A percentile compares a stretch with the other conserved stretches of the same genome.
phyloP scores from a whole-genome alignment of 2,329 filamentous ascomycete genomes.

The Rhexocercosporidium sp. region DNA sequence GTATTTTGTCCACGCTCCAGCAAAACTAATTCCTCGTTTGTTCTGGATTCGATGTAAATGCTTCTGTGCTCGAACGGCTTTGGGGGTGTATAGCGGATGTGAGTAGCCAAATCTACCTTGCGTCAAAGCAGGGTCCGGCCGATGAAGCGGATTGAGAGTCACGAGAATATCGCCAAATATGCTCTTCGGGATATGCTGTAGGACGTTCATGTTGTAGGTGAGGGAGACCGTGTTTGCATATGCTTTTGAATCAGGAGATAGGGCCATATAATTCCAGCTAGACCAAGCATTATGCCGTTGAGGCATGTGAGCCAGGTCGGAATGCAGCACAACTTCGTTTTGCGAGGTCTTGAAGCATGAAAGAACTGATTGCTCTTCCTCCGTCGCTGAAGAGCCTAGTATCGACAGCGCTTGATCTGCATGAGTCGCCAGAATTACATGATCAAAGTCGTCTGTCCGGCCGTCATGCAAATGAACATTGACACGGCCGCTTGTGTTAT shows the following conservation, averaged over 20 bases:
- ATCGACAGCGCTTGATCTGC: slow-evolving; percentile 73
- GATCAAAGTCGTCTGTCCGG: slow-evolving; percentile 68
- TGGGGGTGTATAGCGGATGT: slow-evolving; percentile 73
- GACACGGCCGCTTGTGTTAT: slow-evolving; percentile 59
- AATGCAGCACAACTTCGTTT: slow-evolving; percentile 80
- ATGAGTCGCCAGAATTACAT: slow-evolving; percentile 80
- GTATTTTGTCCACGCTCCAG: slow-evolving; percentile 83
- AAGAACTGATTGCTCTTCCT: slow-evolving; percentile 67
- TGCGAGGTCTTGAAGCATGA: slow-evolving; percentile 71
- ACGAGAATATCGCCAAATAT: slow-evolving; percentile 76
- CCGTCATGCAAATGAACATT: slow-evolving; percentile 60
- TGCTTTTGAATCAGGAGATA: slow-evolving; percentile 46
- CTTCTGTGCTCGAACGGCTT: slow-evolving; percentile 69
- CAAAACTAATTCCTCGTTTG: slow-evolving; percentile 76
- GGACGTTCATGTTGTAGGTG: slow-evolving; percentile 84
- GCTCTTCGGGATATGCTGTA: slow-evolving; percentile 72
- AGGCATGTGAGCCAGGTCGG: slow-evolving; percentile 75
- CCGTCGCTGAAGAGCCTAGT: slow-evolving; percentile 1
- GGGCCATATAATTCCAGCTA: slow-evolving; percentile 79
- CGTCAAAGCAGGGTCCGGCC: slow-evolving; percentile 65
- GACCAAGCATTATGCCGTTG: slow-evolving; percentile 69
- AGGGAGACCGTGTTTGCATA: slow-evolving; percentile 68
- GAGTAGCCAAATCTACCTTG: slow-evolving; percentile 75
- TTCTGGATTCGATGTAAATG: slow-evolving; percentile 74
- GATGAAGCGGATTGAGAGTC: slow-evolving; percentile 76